These are phyloP conservation scores for Ganoderma sp. DNA, from an alignment of 1,284 basidiomycete species.

Conservation along the genomic window DNA sequence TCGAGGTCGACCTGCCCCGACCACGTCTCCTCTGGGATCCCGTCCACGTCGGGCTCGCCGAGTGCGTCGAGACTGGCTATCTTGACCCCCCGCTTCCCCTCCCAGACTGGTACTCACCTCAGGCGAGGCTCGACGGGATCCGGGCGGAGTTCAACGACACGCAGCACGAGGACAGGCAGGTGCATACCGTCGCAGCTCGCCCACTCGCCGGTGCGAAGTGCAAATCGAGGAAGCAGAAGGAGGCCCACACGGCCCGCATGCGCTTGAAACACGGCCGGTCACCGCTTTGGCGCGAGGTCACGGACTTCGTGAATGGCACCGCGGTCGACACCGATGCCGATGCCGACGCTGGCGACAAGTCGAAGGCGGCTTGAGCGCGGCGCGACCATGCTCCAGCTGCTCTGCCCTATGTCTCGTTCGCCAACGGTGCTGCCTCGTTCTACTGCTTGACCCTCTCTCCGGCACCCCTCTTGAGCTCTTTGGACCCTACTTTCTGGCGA, in stretches of 20 bases:
- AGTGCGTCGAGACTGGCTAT: conserved; percentile 4
- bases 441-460: neutral
- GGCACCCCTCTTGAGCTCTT: neutral
- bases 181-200: conserved; percentile 4
- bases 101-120: neutral
- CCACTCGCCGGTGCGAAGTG: conserved; percentile 16
- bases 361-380: neutral
- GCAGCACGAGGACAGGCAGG: neutral
- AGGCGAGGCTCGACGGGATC: neutral
- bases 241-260: conserved; percentile 11
- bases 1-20: conserved; percentile 16
- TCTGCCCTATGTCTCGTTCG: neutral
- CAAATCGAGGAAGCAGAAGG: conserved; percentile 13
- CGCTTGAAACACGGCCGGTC: neutral
- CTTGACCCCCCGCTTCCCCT: neutral
- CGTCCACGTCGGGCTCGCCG: conserved; percentile 6
- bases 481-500: neutral
- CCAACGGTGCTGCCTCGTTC: neutral
- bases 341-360: too few relatives aligned
- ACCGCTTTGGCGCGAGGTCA: conserved; percentile 3
- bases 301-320: neutral
- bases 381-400: neutral
- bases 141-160: conserved; percentile 5
- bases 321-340: neutral
- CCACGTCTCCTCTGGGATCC: conserved; percentile 13